These are phyloP conservation scores for Ligustrum vulgare DNA, from an alignment of 257 asterid genomes.

Conservation along the genomic window DNA sequence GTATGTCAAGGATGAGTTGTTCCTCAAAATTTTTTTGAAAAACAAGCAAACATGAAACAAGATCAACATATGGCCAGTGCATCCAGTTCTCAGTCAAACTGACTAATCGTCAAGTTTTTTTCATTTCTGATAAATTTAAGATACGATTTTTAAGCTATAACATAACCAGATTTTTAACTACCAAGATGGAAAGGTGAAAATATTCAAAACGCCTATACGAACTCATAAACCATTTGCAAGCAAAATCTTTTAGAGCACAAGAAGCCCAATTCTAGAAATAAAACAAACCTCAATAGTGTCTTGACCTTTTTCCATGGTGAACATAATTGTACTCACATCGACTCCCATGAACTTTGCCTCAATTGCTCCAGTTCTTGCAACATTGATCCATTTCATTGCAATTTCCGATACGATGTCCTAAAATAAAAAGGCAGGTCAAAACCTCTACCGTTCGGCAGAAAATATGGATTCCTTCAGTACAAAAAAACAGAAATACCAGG, in stretches of 20 bases:
- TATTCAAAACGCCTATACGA: background rate
- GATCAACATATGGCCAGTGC: background rate
- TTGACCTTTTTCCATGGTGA: constrained; percentile 86
- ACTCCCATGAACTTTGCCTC: constrained; percentile 69
- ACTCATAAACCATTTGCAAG: background rate
- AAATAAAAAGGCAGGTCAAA: background rate
- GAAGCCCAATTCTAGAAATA: background rate
- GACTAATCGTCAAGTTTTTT: background rate
- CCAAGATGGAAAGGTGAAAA: background rate
- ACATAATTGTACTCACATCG: constrained; percentile 81
- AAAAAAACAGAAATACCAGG: background rate
- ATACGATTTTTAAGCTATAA: background rate
- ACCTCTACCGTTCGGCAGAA: background rate
- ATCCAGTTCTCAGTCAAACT: too few relatives aligned
- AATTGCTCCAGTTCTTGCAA: constrained; percentile 77
- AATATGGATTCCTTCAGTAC: background rate
- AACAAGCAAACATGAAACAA: background rate
- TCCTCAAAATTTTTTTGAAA: background rate
- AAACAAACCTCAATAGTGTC: constrained; percentile 70
- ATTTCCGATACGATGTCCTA: constrained; percentile 72
- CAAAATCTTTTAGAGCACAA: background rate
- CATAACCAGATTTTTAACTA: background rate
- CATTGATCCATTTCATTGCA: constrained; percentile 74
- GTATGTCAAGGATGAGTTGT: background rate
- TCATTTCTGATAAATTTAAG: background rate